Evolutionary conservation across 805 yeast species (phyloP), one percentile per base, ranked within the genome.

Genomic region (Grigorovia yakushimaensis): DNA sequence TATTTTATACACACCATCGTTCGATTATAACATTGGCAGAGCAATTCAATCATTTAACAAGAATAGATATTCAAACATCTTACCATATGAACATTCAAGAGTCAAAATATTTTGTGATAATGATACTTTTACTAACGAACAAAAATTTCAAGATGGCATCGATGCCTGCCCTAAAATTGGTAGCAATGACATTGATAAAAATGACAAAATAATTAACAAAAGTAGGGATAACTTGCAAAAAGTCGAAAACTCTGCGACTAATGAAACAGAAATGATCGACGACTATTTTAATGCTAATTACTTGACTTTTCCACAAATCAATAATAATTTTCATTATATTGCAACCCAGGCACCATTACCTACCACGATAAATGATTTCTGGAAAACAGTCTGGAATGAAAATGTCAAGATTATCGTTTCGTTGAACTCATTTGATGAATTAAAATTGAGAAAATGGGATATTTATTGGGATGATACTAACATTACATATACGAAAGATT

Each of bases 291-390:
- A 88, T 63, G 97, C 97, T 0, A 85, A 89, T 15, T 82, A 85
- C 63, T 65, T 85, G 20, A 55, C 52, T 27, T 55, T 67, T 47
- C 71, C 54, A 58, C 73, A 59, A 54, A 71, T 63, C 55, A 72
- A 58, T 59, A 68, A 53, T 3, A 56, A 59, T 48, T 66, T 54
- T 60, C 57, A 72, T 33, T 85, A 83, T 58, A 84, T 89, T 53
- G 96, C 95, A 0, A 78, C 95, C 1, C 96, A 91, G 61, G 98
- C 96, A 1, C 98, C 98, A 2, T 62, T 85, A 41, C 72, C 71
- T 3, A 73, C 76, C 19, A 91, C 98, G 0, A 73, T 82, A 39
- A 84, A 82, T 30, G 96, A 91, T 63, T 91, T 93, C 59, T 91
- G 96, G 96, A 82, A 80, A 53, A 84, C 88, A 61, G 76, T 85